Evolutionary conservation across 2,329 filamentous ascomycete species (phyloP).

Genomic region (Exserohilum turcica): DNA sequence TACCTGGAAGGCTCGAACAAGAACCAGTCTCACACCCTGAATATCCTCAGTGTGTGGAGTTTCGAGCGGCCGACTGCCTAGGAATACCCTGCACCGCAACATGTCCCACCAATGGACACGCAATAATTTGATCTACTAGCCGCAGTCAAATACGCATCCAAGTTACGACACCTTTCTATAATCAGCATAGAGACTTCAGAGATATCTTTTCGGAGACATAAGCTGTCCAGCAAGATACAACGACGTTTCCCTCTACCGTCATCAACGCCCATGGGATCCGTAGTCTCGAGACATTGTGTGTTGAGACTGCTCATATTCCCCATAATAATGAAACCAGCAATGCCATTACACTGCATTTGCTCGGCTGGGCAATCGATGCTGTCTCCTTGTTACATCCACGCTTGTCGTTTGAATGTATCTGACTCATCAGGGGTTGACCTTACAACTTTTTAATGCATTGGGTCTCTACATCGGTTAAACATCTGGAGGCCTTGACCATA

Average conservation of each 20-base stretch:
- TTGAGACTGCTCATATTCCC: constrained; percentile 21
- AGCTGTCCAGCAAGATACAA: constrained; percentile 1
- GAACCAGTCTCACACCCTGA: not conserved
- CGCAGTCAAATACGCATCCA: constrained; percentile 21
- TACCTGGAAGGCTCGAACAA: not conserved
- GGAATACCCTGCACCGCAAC: constrained; percentile 24
- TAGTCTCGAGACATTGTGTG: constrained; percentile 21
- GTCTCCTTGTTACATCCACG: no score
- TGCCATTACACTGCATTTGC: constrained; percentile 14
- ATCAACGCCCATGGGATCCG: constrained; percentile 9
- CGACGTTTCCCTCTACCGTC: not conserved
- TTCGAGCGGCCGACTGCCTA: constrained; percentile 27
- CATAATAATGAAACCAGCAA: not conserved
- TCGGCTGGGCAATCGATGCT: constrained; percentile 7
- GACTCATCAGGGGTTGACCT: no score
- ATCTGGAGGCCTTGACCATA: constrained; percentile 17
- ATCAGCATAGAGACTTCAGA: constrained; percentile 27
- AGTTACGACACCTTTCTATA: constrained; percentile 30
- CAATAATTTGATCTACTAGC: constrained; percentile 29
- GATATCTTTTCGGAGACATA: constrained; percentile 29
- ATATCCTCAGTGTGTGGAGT: constrained; percentile 34
- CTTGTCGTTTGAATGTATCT: no score
- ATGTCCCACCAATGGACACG: constrained; percentile 1
- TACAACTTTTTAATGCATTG: not conserved
- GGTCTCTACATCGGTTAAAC: constrained; percentile 16